Evolutionary conservation across 2,329 filamentous ascomycete species (phyloP), one percentile per base, ranked within the genome.

Genomic region (Cladobotryum mycophilum): DNA sequence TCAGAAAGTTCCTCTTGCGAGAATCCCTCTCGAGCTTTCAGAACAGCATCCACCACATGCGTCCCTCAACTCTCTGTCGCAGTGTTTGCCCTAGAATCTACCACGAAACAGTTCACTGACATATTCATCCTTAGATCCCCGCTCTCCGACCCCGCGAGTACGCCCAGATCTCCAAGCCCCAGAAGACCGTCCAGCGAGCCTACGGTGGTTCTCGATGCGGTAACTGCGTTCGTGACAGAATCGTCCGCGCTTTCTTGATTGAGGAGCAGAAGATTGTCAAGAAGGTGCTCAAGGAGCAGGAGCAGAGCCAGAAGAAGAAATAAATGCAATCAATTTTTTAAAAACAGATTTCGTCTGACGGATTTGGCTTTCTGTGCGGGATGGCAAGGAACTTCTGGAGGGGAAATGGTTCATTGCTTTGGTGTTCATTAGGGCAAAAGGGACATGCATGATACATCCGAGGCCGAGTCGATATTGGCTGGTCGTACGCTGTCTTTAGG

Each of bases 241-340:
- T 99, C 65, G 89, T 96, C 65, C 89, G 93, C 66, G 93, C 93
- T 60, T 99, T 99, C 86, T 80, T 99, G 74, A 97, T 99, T 63
- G 95, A 99, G 82, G 93, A 99, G 85, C 93, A 99, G 84, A 99
- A 99, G 89, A 97, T 99, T 68, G 93, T 99, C 78, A 99, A 99
- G 90, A 99, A 99, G 89, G 93, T 99, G 68, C 84, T 97, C 74
- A 96, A 96, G 88, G 92, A 97, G 83, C 89, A 95, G 80, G 87
- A 89, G 81, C 87, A 74, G 69, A 71, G 76, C 68, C 73, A 78
- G 67, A 84, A 80, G 75, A 83, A 82, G 79, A 83, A 83, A 78
- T 83, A 88, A 82, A 79, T 36, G 13, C 17, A 46, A n/a, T n/a
- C 25, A 30, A 30, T 30, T 43, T 41, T 41, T 20, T 20, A 37